phyloP scores from a whole-genome alignment of 1,284 basidiomycete genomes.

The Irpex lacteus region DNA sequence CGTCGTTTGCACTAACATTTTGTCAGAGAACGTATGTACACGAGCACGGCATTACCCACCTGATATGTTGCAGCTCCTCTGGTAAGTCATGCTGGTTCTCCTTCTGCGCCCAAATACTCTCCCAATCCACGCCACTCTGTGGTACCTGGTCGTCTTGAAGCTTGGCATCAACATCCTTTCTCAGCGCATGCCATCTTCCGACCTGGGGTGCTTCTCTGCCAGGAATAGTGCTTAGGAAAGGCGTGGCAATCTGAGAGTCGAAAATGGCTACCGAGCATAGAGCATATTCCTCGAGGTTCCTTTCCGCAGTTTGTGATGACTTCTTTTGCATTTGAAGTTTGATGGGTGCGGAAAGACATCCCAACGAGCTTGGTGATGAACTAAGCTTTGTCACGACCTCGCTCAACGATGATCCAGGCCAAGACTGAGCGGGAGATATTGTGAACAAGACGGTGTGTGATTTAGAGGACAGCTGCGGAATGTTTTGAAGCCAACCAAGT shows the following conservation, averaged over 20 bases:
- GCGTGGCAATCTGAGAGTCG: conserved; percentile 34
- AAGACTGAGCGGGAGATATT: conserved; percentile 41
- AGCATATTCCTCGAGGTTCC: conserved; percentile 19
- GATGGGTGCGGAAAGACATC: conserved; percentile 56
- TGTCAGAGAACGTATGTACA: background rate
- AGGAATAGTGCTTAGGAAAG: conserved; percentile 59
- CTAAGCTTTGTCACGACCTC: conserved; percentile 42
- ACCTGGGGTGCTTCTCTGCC: conserved; percentile 54
- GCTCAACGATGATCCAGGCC: conserved; percentile 38
- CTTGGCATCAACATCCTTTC: conserved; percentile 26
- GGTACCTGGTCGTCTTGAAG: conserved; percentile 1
- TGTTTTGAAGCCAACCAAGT: background rate
- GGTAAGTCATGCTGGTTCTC: conserved; percentile 31
- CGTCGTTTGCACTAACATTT: conserved; percentile 25
- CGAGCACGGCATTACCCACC: conserved; percentile 29
- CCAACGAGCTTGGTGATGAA: conserved; percentile 43
- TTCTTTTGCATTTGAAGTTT: conserved; percentile 20
- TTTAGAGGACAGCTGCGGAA: background rate
- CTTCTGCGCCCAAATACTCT: conserved; percentile 44
- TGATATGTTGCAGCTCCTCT: conserved; percentile 31
- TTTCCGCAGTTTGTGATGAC: conserved; percentile 10
- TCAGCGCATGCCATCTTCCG: conserved; percentile 62
- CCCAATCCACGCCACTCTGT: conserved; percentile 41
- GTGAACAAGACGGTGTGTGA: background rate
- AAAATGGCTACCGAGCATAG: conserved; percentile 54